Evolutionary conservation across 768 basidiomycete genomes (phyloP).

Genomic region (Suillus fuscotomentosus): DNA sequence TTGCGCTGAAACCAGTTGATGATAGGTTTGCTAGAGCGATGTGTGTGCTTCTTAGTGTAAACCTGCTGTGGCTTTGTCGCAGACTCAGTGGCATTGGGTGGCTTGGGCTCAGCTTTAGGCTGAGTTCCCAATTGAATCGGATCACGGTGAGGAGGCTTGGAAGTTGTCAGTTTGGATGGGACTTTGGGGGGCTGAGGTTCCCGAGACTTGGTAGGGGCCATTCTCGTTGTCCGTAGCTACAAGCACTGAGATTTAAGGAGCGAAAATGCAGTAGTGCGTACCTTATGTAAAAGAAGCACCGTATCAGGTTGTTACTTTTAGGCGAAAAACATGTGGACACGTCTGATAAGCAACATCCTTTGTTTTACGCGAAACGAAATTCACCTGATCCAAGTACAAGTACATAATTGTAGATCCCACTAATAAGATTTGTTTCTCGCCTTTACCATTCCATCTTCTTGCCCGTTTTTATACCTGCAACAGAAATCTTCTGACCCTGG

Average conservation of each 20-base stretch:
- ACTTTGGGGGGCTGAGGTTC: constrained; percentile 14
- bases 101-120: constrained; percentile 18
- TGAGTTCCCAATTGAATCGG: constrained; percentile 5
- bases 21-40: constrained; percentile 79
- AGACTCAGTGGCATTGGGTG: constrained; percentile 14
- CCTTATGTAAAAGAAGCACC: constrained; percentile 3
- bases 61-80: constrained; percentile 31
- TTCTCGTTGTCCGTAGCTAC: constrained; percentile 10
- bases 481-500: constrained; percentile 72
- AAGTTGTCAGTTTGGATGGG: constrained; percentile 12
- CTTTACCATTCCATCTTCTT: constrained; percentile 74
- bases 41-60: constrained; percentile 57
- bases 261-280: neutral
- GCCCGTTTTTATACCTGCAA: constrained; percentile 36
- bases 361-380: constrained; percentile 1
- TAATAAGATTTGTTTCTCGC: neutral
- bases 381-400: neutral
- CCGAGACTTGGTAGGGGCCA: constrained; percentile 14
- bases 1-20: constrained; percentile 91
- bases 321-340: neutral
- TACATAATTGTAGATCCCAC: neutral
- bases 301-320: neutral
- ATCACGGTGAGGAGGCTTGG: neutral
- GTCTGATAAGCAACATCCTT: neutral
- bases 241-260: constrained; percentile 5